Percentiles rank a stretch among this genome's conserved stretches.
Evolutionary conservation across 306 rosid species (phyloP).

Genomic region (Quillaja saponaria): DNA sequence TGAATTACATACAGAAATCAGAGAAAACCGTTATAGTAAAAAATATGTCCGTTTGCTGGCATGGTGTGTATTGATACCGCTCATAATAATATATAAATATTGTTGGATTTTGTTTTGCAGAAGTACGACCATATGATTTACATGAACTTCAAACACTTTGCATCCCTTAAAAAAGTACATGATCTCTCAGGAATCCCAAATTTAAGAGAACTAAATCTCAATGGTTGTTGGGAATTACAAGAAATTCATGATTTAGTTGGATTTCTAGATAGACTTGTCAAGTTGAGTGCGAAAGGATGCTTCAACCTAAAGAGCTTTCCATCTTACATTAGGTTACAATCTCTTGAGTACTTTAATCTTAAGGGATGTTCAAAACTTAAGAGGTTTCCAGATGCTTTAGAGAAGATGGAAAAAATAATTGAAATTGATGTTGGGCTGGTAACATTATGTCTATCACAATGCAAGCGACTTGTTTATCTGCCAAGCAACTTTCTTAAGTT

Average conservation of each 20-base stretch:
- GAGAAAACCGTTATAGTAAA: neutral
- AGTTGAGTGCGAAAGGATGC: neutral
- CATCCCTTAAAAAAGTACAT: neutral
- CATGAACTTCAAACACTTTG: neutral
- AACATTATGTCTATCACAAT: neutral
- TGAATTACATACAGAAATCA: too few relatives aligned
- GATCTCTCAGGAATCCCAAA: constrained; percentile 16
- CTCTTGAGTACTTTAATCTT: neutral
- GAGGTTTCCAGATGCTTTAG: constrained; percentile 24
- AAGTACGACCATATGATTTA: neutral
- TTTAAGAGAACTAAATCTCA: constrained; percentile 1
- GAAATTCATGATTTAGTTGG: constrained; percentile 19
- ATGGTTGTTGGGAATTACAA: neutral
- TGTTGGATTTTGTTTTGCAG: constrained; percentile 7
- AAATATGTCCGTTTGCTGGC: too few relatives aligned
- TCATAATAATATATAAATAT: too few relatives aligned
- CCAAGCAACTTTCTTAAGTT: neutral
- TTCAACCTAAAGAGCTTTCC: constrained; percentile 2
- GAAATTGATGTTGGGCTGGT: neutral
- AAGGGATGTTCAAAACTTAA: neutral
- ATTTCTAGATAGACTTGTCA: neutral
- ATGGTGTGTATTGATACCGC: too few relatives aligned
- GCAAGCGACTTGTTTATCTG: neutral
- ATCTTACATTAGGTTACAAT: neutral
- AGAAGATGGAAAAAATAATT: constrained; percentile 3